Evolutionary conservation across 805 yeast species (phyloP).

Genomic region (Pichia nakasei): DNA sequence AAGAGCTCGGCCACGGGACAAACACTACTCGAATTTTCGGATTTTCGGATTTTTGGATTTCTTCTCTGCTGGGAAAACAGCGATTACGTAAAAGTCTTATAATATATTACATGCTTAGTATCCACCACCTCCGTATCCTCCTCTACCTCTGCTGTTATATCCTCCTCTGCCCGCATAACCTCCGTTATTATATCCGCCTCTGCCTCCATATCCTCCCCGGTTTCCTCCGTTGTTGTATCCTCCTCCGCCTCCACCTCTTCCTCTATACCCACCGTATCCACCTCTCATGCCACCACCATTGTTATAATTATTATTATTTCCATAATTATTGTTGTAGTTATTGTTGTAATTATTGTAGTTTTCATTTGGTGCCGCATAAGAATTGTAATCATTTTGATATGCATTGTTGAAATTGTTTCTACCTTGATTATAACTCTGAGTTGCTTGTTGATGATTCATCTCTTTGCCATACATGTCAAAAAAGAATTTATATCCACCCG

Average conservation of each 20-base stretch:
- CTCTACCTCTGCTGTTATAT: constrained; percentile 4
- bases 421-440: constrained; percentile 12
- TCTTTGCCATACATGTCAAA: constrained; percentile 27
- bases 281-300: constrained; percentile 3
- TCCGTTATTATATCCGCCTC: neutral
- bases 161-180: constrained; percentile 5
- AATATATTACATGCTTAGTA: too few relatives aligned
- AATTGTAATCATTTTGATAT: constrained; percentile 16
- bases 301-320: neutral
- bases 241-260: constrained; percentile 1
- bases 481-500: constrained; percentile 44
- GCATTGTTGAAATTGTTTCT: constrained; percentile 11
- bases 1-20: too few relatives aligned
- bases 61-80: too few relatives aligned
- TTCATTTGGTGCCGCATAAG: constrained; percentile 11
- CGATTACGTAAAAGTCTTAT: too few relatives aligned
- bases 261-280: constrained; percentile 2
- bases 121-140: too few relatives aligned
- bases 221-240: neutral
- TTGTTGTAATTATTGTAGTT: constrained; percentile 9
- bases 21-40: too few relatives aligned
- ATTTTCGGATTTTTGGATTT: too few relatives aligned
- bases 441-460: constrained; percentile 17
- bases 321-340: constrained; percentile 1
- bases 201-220: neutral